These are phyloP conservation scores for Bipolaris zeicola DNA, from an alignment of 2,329 filamentous ascomycete species.

Conservation along the genomic window DNA sequence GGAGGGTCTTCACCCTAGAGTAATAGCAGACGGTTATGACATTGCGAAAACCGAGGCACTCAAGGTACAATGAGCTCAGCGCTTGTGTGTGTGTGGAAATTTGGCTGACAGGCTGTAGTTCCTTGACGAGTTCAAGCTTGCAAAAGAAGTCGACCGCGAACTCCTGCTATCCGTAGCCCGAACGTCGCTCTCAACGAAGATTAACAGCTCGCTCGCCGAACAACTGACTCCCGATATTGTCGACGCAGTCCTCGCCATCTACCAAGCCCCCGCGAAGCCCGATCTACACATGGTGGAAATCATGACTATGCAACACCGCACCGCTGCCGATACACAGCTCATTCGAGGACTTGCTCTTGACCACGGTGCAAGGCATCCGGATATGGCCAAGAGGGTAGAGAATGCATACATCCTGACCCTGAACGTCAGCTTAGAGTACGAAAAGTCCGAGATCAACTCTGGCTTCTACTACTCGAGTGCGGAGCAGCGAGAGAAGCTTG, in stretches of 20 bases:
- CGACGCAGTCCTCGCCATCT: slow-evolving; percentile 93
- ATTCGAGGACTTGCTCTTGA: slow-evolving; percentile 92
- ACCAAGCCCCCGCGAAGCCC: slow-evolving; percentile 86
- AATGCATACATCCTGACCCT: slow-evolving; percentile 94
- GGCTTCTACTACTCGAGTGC: slow-evolving; percentile 98
- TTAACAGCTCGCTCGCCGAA: slow-evolving; percentile 85
- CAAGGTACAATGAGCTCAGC: slow-evolving; percentile 62
- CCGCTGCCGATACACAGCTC: slow-evolving; percentile 92
- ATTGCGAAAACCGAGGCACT: slow-evolving; percentile 92
- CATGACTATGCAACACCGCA: slow-evolving; percentile 99
- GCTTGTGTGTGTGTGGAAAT: not conserved
- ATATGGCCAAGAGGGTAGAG: slow-evolving; percentile 96
- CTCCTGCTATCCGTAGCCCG: slow-evolving; percentile 90
- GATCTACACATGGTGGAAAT: slow-evolving; percentile 99
- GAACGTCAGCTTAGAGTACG: slow-evolving; percentile 97
- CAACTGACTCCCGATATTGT: slow-evolving; percentile 95
- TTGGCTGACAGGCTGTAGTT: slow-evolving; percentile 62
- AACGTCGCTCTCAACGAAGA: slow-evolving; percentile 93
- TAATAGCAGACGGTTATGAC: slow-evolving; percentile 97
- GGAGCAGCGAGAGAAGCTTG: slow-evolving; percentile 95
- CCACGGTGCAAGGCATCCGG: slow-evolving; percentile 93
- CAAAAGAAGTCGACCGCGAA: slow-evolving; percentile 87
- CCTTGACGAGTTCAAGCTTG: slow-evolving; percentile 90
- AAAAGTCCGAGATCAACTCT: slow-evolving; percentile 99
- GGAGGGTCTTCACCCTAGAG: slow-evolving; percentile 93